Conservation (phyloP, 805 yeast species). For the Monosporozyma aquatica region DNA sequence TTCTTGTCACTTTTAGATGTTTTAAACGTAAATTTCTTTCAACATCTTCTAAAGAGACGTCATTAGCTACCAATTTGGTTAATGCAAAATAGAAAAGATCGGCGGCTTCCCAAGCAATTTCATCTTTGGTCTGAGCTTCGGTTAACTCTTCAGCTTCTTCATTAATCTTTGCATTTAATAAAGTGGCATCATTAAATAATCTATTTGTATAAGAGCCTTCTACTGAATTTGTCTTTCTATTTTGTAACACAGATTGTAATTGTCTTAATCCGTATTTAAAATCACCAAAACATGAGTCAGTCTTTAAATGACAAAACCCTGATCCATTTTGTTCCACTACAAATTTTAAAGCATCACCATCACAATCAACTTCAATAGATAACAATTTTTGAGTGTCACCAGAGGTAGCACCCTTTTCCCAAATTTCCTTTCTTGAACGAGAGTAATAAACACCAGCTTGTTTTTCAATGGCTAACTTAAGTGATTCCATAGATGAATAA, state of each 20-base stretch:
- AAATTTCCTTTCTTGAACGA: conserved; percentile 74
- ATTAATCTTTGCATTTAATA: conserved; percentile 77
- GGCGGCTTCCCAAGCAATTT: conserved; percentile 95
- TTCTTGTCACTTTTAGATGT: conserved; percentile 76
- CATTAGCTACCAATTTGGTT: conserved; percentile 65
- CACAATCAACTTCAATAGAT: conserved; percentile 73
- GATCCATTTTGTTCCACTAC: conserved; percentile 71
- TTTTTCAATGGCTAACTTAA: conserved; percentile 70
- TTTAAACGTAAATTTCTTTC: conserved; percentile 79
- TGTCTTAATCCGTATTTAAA: conserved; percentile 48
- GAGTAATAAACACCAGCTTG: conserved; percentile 90
- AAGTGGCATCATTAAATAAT: conserved; percentile 64
- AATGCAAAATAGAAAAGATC: conserved; percentile 75
- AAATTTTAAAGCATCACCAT: conserved; percentile 82
- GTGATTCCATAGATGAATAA: conserved; percentile 77
- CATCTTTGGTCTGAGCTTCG: conserved; percentile 61
- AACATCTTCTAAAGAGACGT: conserved; percentile 71
- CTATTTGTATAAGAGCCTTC: conserved; percentile 92
- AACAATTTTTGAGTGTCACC: conserved; percentile 84
- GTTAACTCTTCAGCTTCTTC: conserved; percentile 96
- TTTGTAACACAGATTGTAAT: conserved; percentile 56
- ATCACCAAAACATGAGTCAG: conserved; percentile 72
- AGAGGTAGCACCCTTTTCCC: conserved; percentile 95
- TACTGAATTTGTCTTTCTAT: conserved; percentile 60
- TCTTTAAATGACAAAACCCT: conserved; percentile 89